Percentiles rank a stretch among this genome's conserved stretches.
Conservation (phyloP, 2,329 filamentous ascomycete species). For the Calonectria honghensis region DNA sequence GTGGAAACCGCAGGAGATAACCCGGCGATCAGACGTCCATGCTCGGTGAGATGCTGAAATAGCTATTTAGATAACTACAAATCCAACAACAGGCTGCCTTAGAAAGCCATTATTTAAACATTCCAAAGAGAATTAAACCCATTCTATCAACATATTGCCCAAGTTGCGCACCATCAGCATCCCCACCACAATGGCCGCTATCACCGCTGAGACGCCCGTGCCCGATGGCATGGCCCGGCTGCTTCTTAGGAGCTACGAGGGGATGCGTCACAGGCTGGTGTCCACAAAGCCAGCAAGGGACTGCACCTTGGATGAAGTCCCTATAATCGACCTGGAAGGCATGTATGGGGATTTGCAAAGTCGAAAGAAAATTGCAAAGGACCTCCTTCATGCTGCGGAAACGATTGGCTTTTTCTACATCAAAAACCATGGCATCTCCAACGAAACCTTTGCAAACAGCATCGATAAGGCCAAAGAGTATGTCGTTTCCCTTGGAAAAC, state of each 20-base stretch:
- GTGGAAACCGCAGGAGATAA: constrained; percentile 20
- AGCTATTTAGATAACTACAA: constrained; percentile 1
- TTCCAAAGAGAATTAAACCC: background rate
- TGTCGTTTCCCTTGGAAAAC: background rate
- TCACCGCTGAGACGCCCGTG: constrained; percentile 10
- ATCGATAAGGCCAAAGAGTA: constrained; percentile 50
- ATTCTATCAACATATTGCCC: background rate
- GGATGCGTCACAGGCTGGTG: constrained; percentile 18
- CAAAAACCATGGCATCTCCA: constrained; percentile 68
- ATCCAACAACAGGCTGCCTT: background rate
- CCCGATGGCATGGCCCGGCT: constrained; percentile 19
- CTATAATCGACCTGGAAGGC: constrained; percentile 70
- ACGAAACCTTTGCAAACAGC: constrained; percentile 54
- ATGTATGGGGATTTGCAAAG: constrained; percentile 62
- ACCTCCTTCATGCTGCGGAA: constrained; percentile 67
- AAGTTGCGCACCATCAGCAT: background rate
- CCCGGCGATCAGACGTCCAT: background rate
- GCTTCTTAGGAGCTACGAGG: constrained; percentile 23
- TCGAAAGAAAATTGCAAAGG: constrained; percentile 62
- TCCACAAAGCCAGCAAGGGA: constrained; percentile 25
- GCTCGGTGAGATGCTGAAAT: background rate
- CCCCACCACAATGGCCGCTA: background rate
- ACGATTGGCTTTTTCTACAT: constrained; percentile 75
- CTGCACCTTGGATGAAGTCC: constrained; percentile 65
- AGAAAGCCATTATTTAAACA: background rate